These are phyloP conservation scores for Podospora appendiculata DNA, from an alignment of 495 filamentous ascomycete genomes.

Conservation along the genomic window DNA sequence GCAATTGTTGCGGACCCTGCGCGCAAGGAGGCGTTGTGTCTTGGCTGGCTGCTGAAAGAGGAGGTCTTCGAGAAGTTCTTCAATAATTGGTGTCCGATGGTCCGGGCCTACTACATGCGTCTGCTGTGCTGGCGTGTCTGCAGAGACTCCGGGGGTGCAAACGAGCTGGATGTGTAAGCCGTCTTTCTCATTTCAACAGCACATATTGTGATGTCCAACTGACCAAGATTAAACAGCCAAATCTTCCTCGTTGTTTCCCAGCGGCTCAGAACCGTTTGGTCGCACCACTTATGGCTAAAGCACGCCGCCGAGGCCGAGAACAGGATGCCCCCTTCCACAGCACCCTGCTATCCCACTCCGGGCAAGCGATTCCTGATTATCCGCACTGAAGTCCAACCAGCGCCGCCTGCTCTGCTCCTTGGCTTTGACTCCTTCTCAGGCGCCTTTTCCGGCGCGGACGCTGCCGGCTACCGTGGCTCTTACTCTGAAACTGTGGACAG, in stretches of 20 bases:
- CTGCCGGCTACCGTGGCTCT: conserved; percentile 10
- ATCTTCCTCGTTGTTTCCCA: conserved; percentile 66
- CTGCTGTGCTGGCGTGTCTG: conserved; percentile 88
- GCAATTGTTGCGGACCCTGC: conserved; percentile 56
- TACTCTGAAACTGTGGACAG: background rate
- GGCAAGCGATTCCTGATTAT: conserved; percentile 87
- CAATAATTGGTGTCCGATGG: conserved; percentile 98
- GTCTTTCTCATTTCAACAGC: background rate
- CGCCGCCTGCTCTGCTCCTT: conserved; percentile 37
- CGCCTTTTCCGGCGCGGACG: conserved; percentile 2
- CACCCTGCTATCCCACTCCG: conserved; percentile 83
- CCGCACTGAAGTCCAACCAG: conserved; percentile 64
- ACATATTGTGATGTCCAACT: background rate
- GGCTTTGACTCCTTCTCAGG: conserved; percentile 33
- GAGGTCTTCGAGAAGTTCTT: conserved; percentile 78
- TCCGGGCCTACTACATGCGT: conserved; percentile 91
- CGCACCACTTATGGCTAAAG: conserved; percentile 68
- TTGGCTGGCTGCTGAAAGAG: conserved; percentile 73
- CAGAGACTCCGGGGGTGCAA: conserved; percentile 62
- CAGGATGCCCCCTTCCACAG: conserved; percentile 60
- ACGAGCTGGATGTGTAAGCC: conserved; percentile 63
- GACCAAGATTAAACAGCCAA: conserved; percentile 29
- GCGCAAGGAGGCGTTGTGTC: conserved; percentile 64
- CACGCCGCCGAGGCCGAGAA: conserved; percentile 51
- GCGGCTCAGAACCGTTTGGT: conserved; percentile 67